Base-by-base conservation (phyloP, 2,329 filamentous ascomycete genomes). In the Ceratocystis alfenasii region DNA sequence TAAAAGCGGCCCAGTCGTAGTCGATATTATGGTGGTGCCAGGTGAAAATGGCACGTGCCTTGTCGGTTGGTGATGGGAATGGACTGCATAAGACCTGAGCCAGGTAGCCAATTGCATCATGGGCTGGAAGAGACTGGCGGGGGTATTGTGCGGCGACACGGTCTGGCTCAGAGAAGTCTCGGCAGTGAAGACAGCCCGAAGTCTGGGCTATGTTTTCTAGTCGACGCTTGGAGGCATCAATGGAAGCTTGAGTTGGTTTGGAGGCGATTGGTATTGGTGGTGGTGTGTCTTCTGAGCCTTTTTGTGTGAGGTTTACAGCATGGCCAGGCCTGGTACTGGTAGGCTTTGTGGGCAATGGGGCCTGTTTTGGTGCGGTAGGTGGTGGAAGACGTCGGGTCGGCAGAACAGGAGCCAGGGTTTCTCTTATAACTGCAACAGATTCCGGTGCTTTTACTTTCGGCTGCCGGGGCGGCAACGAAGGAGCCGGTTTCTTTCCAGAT, bases 11-110 rank as follows among this genome's bases (percentile, higher is more conserved):
- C 0, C 85, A 84, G 73, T 97, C 90, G 74, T 97, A 99, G 60
- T 81, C 81, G 67, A 99, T 86, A 71, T 97, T 97, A 75, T 97
- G 87, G 75, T 97, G 93, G 50, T 92, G 85, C 94, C 94, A 99
- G 0, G 89, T 90, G 73, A 97, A 97, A 68, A 99, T 89, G 1
- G 86, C 90, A 33, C 94, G 83, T 1, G 94, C 93, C 77, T 96
- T 96, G 75, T 97, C 93, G 0, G 93, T 96, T 1, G 79, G 77
- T 0, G 90, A 96, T 0, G 84, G 76, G 72, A 97, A 96, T 0
- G 88, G 87, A 3, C 81, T 79, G 66, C 90, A 95, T 22, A 97
- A 82, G 63, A 88, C 83, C 74, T 83, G 81, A 0, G 92, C 91
- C 28, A 99, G 80, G 77, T 89, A 89, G 22, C 81, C 83, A 2